Evolutionary conservation across 2,329 filamentous ascomycete genomes (phyloP).

Genomic region (Magnaporthiopsis poae): DNA sequence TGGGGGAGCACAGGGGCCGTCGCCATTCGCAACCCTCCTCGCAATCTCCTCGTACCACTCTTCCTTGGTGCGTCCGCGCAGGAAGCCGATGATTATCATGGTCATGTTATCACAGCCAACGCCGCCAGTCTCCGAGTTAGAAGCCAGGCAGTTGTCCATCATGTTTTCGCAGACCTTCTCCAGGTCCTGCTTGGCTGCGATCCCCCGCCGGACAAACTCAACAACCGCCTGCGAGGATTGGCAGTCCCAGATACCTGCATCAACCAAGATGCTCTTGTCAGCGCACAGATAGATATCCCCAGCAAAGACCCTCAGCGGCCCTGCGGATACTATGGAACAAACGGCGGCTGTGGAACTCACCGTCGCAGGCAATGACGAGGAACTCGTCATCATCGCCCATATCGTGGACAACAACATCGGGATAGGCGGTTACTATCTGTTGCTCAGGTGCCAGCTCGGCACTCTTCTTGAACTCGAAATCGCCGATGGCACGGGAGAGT

Average conservation of each 20-base stretch:
- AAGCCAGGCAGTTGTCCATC: constrained; percentile 99
- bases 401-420: constrained; percentile 86
- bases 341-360: constrained; percentile 40
- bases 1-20: constrained; percentile 94
- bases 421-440: constrained; percentile 94
- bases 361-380: constrained; percentile 82
- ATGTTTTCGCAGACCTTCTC: constrained; percentile 97
- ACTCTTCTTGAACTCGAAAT: constrained; percentile 99
- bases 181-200: constrained; percentile 90
- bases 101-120: constrained; percentile 99
- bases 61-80: constrained; percentile 86
- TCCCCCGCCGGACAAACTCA: constrained; percentile 91
- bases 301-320: not conserved
- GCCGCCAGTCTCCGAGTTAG: constrained; percentile 93
- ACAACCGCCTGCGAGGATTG: constrained; percentile 95
- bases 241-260: constrained; percentile 93
- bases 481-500: constrained; percentile 89
- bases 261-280: constrained; percentile 9
- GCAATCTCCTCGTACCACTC: constrained; percentile 97
- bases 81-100: constrained; percentile 80
- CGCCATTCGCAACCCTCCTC: constrained; percentile 86
- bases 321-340: not conserved
- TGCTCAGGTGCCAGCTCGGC: constrained; percentile 93
- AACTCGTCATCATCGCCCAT: constrained; percentile 92
- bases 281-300: not conserved